Percentiles rank a stretch among this genome's conserved stretches.
These are phyloP conservation scores for Dendrobium officinale DNA, from an alignment of 106 monocot genomes.

Conservation along the genomic window DNA sequence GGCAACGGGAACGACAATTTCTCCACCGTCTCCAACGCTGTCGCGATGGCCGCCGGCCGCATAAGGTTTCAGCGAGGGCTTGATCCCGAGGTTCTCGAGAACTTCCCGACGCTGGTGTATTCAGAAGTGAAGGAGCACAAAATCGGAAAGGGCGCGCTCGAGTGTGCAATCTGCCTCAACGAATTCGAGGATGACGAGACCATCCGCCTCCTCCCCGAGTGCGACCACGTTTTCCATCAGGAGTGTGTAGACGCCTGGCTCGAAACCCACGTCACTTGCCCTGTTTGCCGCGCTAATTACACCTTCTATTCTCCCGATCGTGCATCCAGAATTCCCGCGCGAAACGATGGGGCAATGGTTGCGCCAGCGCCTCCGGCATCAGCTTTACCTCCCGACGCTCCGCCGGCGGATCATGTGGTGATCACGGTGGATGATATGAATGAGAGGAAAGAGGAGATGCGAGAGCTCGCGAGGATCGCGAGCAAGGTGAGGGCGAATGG, in stretches of 20 bases:
- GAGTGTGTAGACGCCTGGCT: constrained; percentile 95
- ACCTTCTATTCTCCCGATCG: constrained; percentile 12
- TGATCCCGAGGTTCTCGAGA: constrained; percentile 33
- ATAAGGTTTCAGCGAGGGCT: constrained; percentile 18
- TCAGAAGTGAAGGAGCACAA: constrained; percentile 80
- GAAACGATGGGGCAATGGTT: neutral
- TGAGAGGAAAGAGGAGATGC: constrained; percentile 14
- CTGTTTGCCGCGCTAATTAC: constrained; percentile 81
- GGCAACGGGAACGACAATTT: neutral
- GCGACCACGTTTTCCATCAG: constrained; percentile 84
- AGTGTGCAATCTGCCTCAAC: constrained; percentile 87
- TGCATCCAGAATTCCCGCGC: neutral
- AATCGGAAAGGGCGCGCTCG: constrained; percentile 54
- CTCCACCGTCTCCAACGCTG: neutral
- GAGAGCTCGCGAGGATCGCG: constrained; percentile 26
- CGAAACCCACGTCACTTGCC: constrained; percentile 76
- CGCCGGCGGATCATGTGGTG: constrained; percentile 12
- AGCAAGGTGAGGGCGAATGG: constrained; percentile 26
- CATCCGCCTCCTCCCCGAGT: constrained; percentile 73
- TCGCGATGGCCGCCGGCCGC: neutral
- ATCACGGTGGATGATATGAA: constrained; percentile 8
- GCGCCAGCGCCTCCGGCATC: neutral
- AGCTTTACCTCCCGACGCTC: neutral
- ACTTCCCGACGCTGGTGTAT: constrained; percentile 79
- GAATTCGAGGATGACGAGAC: constrained; percentile 93